Percentiles rank a stretch among this genome's conserved stretches.
These are phyloP conservation scores for Aspergillus indologenus DNA, from an alignment of 495 filamentous ascomycete species.

Conservation along the genomic window DNA sequence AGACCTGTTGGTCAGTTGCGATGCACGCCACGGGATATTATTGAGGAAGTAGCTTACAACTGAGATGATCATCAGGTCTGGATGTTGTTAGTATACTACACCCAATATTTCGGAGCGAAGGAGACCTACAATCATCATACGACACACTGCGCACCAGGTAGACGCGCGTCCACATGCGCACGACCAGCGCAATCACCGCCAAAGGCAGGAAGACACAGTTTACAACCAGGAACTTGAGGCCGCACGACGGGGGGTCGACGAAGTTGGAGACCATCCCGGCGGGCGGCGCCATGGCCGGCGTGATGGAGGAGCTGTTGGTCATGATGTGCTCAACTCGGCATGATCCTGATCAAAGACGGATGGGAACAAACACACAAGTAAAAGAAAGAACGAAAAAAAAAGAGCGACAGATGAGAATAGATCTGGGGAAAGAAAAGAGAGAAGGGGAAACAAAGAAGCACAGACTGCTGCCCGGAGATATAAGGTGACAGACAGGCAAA, in stretches of 20 bases:
- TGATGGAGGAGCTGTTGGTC: constrained; percentile 17
- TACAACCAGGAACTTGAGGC: constrained; percentile 24
- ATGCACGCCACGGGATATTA: too few species aligned
- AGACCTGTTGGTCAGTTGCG: constrained; percentile 14
- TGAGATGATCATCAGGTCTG: constrained; percentile 31
- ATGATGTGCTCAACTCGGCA: constrained; percentile 11
- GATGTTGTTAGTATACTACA: constrained; percentile 1
- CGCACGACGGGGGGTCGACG: constrained; percentile 23
- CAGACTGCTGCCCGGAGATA: not conserved
- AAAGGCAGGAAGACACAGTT: constrained; percentile 32
- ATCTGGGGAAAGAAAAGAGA: not conserved
- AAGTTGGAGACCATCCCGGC: constrained; percentile 34
- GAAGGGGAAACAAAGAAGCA: not conserved
- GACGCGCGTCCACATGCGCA: constrained; percentile 36
- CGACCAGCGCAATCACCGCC: constrained; percentile 25
- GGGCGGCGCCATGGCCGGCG: constrained; percentile 32
- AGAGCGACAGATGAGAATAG: not conserved
- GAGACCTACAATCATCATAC: constrained; percentile 39
- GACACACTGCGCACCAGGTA: constrained; percentile 35
- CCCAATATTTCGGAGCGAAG: not conserved
- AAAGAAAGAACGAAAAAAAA: not conserved
- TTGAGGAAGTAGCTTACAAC: constrained; percentile 27
- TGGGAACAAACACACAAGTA: too few species aligned
- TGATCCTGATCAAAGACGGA: not conserved
- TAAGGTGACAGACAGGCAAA: too few species aligned